phyloP scores from a whole-genome alignment of 306 rosid species.

The Citrullus amarus region DNA sequence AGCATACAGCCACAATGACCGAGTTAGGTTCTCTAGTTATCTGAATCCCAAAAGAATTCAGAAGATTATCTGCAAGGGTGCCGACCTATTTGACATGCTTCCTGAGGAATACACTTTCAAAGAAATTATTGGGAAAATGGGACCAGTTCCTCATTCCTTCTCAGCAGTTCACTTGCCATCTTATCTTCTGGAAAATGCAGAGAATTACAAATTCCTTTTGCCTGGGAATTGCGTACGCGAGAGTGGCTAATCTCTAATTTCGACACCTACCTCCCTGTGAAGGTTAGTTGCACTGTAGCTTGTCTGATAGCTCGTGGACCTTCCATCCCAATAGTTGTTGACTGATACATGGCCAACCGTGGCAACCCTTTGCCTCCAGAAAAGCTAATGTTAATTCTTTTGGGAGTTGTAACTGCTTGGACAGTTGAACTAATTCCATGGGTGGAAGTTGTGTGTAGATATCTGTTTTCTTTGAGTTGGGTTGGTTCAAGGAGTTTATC shows the following conservation, averaged over 20 bases:
- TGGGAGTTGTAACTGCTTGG: constrained; percentile 27
- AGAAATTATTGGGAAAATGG: constrained; percentile 96
- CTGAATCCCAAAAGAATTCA: constrained; percentile 67
- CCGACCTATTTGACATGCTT: constrained; percentile 85
- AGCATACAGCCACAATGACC: constrained; percentile 91
- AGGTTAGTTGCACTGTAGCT: not conserved
- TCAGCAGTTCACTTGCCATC: constrained; percentile 97
- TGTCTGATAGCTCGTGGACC: constrained; percentile 5
- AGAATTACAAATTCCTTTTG: constrained; percentile 66
- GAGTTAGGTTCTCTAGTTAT: constrained; percentile 76
- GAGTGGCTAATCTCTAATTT: constrained; percentile 7
- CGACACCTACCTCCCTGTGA: not conserved
- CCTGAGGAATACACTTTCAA: constrained; percentile 96
- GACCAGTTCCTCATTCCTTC: constrained; percentile 89
- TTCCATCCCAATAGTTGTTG: not conserved
- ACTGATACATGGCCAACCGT: not conserved
- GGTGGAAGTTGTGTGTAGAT: constrained; percentile 50
- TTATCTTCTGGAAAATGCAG: constrained; percentile 69
- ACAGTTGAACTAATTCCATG: constrained; percentile 35
- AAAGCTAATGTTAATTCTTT: constrained; percentile 35
- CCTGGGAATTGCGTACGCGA: constrained; percentile 87
- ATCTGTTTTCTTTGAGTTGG: constrained; percentile 25
- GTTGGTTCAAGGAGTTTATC: constrained; percentile 29
- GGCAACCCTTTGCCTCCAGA: not conserved
- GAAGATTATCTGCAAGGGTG: constrained; percentile 68